Evolutionary conservation across 2,329 filamentous ascomycete genomes (phyloP).

Genomic region (Escovopsis sp.): DNA sequence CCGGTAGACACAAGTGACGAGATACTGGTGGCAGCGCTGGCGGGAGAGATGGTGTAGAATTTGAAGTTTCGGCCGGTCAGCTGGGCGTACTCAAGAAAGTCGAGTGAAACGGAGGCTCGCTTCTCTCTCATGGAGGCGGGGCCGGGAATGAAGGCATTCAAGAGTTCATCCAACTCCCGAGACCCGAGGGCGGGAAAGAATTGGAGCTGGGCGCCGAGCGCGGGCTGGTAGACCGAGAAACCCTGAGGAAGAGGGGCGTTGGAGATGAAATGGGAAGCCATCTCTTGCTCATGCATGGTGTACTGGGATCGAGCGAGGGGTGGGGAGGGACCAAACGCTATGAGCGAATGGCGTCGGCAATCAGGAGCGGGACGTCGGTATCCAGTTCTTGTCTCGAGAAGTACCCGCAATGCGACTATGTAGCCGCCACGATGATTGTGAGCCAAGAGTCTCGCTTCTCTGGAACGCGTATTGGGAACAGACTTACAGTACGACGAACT

Average conservation of each 20-base stretch:
- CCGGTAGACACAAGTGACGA: too few relatives aligned
- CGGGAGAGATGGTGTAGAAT: slow-evolving; percentile 39
- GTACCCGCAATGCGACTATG: too few relatives aligned
- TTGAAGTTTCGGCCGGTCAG: slow-evolving; percentile 44
- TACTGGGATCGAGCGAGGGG: not conserved
- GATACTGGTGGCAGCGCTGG: slow-evolving; percentile 4
- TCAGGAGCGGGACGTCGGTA: too few relatives aligned
- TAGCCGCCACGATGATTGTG: too few relatives aligned
- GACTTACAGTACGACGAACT: too few relatives aligned
- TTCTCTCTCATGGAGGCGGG: slow-evolving; percentile 41
- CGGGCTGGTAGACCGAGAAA: slow-evolving; percentile 46
- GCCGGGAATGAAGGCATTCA: slow-evolving; percentile 43
- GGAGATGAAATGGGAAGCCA: slow-evolving; percentile 13
- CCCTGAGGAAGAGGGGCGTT: slow-evolving; percentile 24
- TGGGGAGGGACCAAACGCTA: not conserved
- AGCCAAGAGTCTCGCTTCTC: too few relatives aligned
- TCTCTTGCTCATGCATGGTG: slow-evolving; percentile 5
- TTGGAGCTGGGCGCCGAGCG: slow-evolving; percentile 42
- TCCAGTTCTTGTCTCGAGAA: too few relatives aligned
- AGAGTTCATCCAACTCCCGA: slow-evolving; percentile 44
- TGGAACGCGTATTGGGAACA: too few relatives aligned
- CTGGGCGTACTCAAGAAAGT: slow-evolving; percentile 41
- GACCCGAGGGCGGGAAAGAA: slow-evolving; percentile 52
- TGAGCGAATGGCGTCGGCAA: too few relatives aligned
- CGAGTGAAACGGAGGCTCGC: slow-evolving; percentile 40